Conservation (phyloP, 495 filamentous ascomycete genomes). For the Xylaria palmicola region DNA sequence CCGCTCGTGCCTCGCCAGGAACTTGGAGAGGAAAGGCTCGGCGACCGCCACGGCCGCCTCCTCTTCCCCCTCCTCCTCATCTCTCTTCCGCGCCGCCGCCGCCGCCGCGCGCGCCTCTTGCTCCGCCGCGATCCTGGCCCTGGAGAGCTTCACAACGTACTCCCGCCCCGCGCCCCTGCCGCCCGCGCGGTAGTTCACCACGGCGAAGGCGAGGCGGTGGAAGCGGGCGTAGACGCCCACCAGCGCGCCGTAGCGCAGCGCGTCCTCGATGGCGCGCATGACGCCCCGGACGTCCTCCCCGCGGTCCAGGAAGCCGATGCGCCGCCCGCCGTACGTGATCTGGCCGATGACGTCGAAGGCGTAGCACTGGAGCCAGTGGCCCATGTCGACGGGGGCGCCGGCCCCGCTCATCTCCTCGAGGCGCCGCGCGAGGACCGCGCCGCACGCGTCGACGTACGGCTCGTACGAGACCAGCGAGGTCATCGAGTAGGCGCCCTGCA, state of each 20-base stretch:
- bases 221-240: slow-evolving; percentile 50
- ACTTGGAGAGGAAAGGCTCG: slow-evolving; percentile 42
- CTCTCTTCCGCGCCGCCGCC: no score
- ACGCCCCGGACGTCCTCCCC: slow-evolving; percentile 51
- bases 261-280: slow-evolving; percentile 38
- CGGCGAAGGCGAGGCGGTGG: slow-evolving; percentile 42
- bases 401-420: slow-evolving; percentile 40
- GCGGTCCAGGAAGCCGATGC: slow-evolving; percentile 52
- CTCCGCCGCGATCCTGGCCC: slow-evolving; percentile 40
- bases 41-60: slow-evolving; percentile 18
- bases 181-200: slow-evolving; percentile 33
- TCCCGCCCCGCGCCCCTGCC: slow-evolving; percentile 39
- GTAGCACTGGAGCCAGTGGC: slow-evolving; percentile 56
- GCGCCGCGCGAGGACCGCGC: slow-evolving; percentile 43
- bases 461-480: slow-evolving; percentile 55
- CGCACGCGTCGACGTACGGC: slow-evolving; percentile 51
- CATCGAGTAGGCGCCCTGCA: slow-evolving; percentile 52
- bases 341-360: slow-evolving; percentile 60
- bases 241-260: slow-evolving; percentile 41
- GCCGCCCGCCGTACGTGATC: slow-evolving; percentile 53
- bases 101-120: no score
- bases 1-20: slow-evolving; percentile 43
- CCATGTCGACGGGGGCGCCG: slow-evolving; percentile 40
- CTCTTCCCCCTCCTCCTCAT: neutral
- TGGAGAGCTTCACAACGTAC: slow-evolving; percentile 44